Percentiles rank a stretch among this genome's conserved stretches.
phyloP scores from a whole-genome alignment of 1,284 basidiomycete genomes.

The Cystobasidium slooffiae region DNA sequence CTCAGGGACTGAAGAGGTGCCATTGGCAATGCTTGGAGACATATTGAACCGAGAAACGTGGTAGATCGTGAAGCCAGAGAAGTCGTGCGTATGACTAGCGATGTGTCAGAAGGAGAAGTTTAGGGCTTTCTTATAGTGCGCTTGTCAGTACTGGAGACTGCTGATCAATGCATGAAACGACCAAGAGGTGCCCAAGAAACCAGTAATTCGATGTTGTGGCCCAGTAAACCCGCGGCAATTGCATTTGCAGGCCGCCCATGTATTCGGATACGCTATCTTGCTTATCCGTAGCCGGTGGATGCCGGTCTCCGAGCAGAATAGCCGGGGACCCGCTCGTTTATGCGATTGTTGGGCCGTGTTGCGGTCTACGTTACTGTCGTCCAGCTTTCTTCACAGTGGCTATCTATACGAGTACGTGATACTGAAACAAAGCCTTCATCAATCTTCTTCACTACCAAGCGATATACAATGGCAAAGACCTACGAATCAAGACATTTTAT shows the following conservation, averaged over 20 bases:
- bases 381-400: not conserved
- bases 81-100: not conserved
- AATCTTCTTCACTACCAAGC: not conserved
- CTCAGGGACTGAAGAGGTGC: not conserved
- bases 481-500: conserved; percentile 47
- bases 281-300: no score
- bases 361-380: no score
- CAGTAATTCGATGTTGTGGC: no score
- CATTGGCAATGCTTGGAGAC: conserved; percentile 2
- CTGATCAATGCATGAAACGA: no score
- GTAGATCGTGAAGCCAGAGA: not conserved
- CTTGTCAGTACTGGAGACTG: no score
- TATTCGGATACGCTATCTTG: no score
- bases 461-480: not conserved
- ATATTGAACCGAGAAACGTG: not conserved
- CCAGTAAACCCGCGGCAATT: no score
- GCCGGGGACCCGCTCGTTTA: no score
- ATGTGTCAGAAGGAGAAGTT: not conserved
- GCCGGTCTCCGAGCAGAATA: no score
- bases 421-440: not conserved
- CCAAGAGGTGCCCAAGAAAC: no score
- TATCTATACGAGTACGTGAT: not conserved
- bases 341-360: no score
- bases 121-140: not conserved
- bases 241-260: no score